These are phyloP conservation scores for Physaria fendleri DNA, from an alignment of 345 rosid genomes.

Conservation along the genomic window DNA sequence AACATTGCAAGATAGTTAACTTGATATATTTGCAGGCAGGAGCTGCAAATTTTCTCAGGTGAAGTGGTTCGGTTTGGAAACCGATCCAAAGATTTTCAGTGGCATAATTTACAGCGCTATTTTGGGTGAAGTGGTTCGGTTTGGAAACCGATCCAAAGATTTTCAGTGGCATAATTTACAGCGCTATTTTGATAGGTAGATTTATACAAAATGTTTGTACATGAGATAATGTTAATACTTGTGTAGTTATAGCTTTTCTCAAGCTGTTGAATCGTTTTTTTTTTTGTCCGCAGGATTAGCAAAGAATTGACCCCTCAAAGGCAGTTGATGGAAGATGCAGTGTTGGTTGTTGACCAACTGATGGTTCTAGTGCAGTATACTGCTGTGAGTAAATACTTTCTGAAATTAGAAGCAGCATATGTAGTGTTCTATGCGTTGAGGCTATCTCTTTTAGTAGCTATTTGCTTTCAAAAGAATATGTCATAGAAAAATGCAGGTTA, in stretches of 20 bases:
- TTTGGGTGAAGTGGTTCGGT: constrained; percentile 89
- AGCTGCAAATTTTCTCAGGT: constrained; percentile 70
- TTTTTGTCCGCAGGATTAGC: constrained; percentile 41
- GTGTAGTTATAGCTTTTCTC: constrained; percentile 2
- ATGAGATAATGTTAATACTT: neutral
- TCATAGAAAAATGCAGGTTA: constrained; percentile 7
- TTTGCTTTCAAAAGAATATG: neutral
- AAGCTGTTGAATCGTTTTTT: constrained; percentile 1
- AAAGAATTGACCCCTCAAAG: constrained; percentile 64
- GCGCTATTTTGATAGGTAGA: constrained; percentile 83
- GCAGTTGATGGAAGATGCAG: constrained; percentile 67
- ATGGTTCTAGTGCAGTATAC: constrained; percentile 73
- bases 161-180: constrained; percentile 91
- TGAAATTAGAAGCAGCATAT: neutral
- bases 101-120: constrained; percentile 89
- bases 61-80: constrained; percentile 97
- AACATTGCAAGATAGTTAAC: constrained; percentile 4
- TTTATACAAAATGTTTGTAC: neutral
- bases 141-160: constrained; percentile 92
- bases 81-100: constrained; percentile 86
- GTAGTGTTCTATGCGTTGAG: constrained; percentile 1
- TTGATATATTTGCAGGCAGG: constrained; percentile 50
- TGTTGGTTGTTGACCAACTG: constrained; percentile 47
- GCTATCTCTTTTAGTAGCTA: constrained; percentile 1
- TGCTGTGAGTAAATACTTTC: constrained; percentile 49